phyloP scores from a whole-genome alignment of 1,139 yeast genomes.

The Meyerozyma athensensis region DNA sequence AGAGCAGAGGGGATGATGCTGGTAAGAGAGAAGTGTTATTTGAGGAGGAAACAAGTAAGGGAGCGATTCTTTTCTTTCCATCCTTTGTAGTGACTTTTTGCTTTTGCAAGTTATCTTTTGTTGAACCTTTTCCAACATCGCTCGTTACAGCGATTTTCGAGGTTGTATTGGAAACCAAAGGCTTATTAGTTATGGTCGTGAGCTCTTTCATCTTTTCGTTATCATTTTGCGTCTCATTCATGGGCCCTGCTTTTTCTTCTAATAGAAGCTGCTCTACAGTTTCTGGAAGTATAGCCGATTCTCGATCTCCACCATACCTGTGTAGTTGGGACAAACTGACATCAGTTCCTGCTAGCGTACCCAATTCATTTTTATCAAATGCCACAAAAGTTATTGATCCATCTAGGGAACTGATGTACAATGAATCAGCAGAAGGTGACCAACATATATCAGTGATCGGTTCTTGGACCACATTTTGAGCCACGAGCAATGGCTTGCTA shows the following conservation, averaged over 20 bases:
- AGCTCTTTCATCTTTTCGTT: background rate
- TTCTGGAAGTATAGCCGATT: slow-evolving; percentile 80
- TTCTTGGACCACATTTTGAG: slow-evolving; percentile 55
- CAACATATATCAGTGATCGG: slow-evolving; percentile 73
- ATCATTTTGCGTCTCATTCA: slow-evolving; percentile 6
- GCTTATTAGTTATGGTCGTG: background rate
- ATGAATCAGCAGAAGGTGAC: slow-evolving; percentile 70
- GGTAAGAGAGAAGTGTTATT: background rate
- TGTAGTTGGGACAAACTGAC: slow-evolving; percentile 62
- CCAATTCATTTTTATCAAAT: slow-evolving; percentile 72
- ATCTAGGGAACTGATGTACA: slow-evolving; percentile 77
- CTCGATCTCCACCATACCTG: slow-evolving; percentile 86
- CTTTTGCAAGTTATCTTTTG: background rate
- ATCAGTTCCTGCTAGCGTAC: slow-evolving; percentile 64
- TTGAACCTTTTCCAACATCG: background rate
- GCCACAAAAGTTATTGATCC: slow-evolving; percentile 72
- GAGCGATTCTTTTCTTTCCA: slow-evolving; percentile 86
- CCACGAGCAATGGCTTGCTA: slow-evolving; percentile 60
- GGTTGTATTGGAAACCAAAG: background rate
- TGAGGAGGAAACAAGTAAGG: slow-evolving; percentile 59
- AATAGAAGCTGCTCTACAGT: slow-evolving; percentile 71
- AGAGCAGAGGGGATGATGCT: background rate
- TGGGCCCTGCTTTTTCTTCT: slow-evolving; percentile 52
- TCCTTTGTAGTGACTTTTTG: slow-evolving; percentile 44
- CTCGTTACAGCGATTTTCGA: background rate